Conservation (phyloP, 176 grass and related monocot genomes). For the Oryza coarctata region DNA sequence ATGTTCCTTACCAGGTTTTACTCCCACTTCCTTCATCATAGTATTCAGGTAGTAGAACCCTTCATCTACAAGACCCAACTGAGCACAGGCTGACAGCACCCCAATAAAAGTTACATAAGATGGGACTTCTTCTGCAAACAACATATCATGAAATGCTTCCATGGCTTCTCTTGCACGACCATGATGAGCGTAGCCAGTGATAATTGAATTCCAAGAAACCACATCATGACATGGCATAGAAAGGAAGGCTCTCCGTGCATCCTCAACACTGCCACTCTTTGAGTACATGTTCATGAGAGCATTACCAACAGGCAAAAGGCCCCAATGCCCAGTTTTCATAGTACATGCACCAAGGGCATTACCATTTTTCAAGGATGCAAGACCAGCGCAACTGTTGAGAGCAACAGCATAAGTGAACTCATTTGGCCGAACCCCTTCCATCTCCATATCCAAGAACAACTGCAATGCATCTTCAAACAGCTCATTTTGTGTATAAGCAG, state of each 20-base stretch:
- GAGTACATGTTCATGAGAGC: constrained; percentile 84
- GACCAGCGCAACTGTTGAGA: constrained; percentile 62
- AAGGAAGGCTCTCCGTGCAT: constrained; percentile 54
- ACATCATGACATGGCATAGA: constrained; percentile 51
- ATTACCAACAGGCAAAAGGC: constrained; percentile 46
- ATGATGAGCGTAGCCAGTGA: constrained; percentile 63
- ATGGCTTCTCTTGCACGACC: constrained; percentile 65
- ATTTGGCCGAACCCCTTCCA: constrained; percentile 55
- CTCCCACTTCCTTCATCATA: constrained; percentile 65
- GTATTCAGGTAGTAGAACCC: constrained; percentile 71
- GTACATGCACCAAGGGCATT: constrained; percentile 53
- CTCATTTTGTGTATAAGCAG: constrained; percentile 59
- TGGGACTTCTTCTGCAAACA: constrained; percentile 44
- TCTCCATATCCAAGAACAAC: constrained; percentile 63
- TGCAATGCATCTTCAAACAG: constrained; percentile 72
- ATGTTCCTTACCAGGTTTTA: constrained; percentile 68
- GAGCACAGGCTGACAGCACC: constrained; percentile 72
- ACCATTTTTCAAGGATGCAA: constrained; percentile 71
- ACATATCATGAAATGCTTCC: constrained; percentile 54
- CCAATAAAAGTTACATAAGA: constrained; percentile 70
- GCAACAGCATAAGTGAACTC: constrained; percentile 66
- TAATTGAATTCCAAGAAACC: constrained; percentile 76
- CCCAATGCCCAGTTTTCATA: constrained; percentile 55
- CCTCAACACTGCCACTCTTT: constrained; percentile 68
- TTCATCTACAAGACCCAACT: constrained; percentile 69